These are phyloP conservation scores for Taphrina pruni DNA, from an alignment of 1,139 yeast species.

Conservation along the genomic window DNA sequence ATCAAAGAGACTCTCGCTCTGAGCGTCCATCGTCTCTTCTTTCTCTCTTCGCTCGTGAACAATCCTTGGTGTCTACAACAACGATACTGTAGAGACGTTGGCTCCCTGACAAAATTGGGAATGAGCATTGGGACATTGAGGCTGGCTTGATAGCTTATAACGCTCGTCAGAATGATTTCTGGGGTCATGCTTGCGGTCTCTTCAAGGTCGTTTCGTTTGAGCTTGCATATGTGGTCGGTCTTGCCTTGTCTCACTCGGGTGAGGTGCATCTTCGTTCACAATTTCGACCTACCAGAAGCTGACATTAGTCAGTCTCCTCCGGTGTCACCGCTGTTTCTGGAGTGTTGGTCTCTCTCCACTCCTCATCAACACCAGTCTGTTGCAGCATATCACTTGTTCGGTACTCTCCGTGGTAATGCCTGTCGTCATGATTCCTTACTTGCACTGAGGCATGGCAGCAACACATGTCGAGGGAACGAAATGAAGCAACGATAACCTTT, in stretches of 20 bases:
- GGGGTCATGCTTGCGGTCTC: not conserved
- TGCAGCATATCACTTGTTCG: no score
- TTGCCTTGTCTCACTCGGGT: not conserved
- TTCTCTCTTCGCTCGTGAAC: no score
- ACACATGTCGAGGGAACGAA: no score
- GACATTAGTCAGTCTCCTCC: not conserved
- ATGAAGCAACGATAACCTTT: no score
- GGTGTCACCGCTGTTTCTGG: not conserved
- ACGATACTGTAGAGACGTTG: no score
- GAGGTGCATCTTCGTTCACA: not conserved
- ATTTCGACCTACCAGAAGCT: constrained; percentile 9
- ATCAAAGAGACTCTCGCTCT: constrained; percentile 12
- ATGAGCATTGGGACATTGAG: not conserved
- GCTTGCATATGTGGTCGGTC: not conserved
- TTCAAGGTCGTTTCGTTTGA: not conserved
- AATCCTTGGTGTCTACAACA: no score
- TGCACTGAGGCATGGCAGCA: no score
- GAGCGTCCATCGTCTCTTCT: not conserved
- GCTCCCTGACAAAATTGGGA: not conserved
- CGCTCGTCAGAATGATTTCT: not conserved
- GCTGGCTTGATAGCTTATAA: not conserved
- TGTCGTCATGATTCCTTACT: no score
- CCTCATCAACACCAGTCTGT: no score
- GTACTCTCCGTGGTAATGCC: no score
- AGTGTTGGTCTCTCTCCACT: no score